These are phyloP conservation scores for Ophryocystis elektroscirrha DNA, from an alignment of 169 alveolate genomes.

Conservation along the genomic window DNA sequence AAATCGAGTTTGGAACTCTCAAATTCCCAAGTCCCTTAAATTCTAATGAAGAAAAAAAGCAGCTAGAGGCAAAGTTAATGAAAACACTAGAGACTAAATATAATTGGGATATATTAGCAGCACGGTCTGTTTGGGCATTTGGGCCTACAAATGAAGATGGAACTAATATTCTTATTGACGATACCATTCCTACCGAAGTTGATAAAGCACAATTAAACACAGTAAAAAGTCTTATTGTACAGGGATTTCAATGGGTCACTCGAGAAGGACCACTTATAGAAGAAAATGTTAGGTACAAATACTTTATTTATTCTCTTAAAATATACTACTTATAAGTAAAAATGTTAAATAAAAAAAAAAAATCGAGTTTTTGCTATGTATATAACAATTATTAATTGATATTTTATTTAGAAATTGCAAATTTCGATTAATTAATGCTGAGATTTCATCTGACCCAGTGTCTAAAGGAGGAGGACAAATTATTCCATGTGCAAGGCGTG, in stretches of 20 bases:
- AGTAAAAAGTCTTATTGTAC: constrained; percentile 39
- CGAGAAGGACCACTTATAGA: constrained; percentile 96
- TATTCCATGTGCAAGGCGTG: constrained; percentile 88
- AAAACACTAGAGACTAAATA: constrained; percentile 42
- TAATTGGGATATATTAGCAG: constrained; percentile 83
- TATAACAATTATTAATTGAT: not conserved
- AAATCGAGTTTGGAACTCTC: constrained; percentile 49
- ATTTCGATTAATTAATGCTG: constrained; percentile 59
- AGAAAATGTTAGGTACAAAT: constrained; percentile 65
- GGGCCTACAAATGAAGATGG: constrained; percentile 46
- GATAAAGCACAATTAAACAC: constrained; percentile 18
- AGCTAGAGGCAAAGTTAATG: not conserved
- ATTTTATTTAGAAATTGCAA: constrained; percentile 49
- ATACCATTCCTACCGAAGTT: constrained; percentile 74
- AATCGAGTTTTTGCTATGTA: not conserved
- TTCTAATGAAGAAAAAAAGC: not conserved
- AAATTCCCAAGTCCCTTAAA: constrained; percentile 5
- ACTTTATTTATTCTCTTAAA: constrained; percentile 31
- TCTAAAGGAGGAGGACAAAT: constrained; percentile 88
- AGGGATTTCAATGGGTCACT: constrained; percentile 98
- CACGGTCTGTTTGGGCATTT: constrained; percentile 89
- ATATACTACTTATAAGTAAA: constrained; percentile 3
- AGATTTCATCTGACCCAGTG: constrained; percentile 58
- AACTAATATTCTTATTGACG: constrained; percentile 58
- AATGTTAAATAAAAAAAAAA: not conserved